These are phyloP conservation scores for Rhizophora mangle DNA, from an alignment of 345 rosid genomes.

Conservation along the genomic window DNA sequence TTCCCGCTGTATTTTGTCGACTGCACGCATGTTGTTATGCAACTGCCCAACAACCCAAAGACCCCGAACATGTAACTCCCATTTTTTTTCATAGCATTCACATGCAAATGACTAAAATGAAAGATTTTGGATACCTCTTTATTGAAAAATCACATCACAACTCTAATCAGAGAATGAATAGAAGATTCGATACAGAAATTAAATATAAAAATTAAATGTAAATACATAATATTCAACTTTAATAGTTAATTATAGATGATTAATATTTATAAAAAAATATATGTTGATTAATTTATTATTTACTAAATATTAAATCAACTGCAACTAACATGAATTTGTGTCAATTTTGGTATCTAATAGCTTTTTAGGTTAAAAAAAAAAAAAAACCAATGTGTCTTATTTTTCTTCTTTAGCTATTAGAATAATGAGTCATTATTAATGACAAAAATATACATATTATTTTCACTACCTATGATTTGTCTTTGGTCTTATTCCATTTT, in stretches of 20 bases:
- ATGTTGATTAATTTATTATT: too few species aligned
- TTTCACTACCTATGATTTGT: too few species aligned
- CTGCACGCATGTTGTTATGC: constrained; percentile 29
- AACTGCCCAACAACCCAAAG: constrained; percentile 31
- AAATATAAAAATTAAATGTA: too few species aligned
- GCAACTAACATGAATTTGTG: too few species aligned
- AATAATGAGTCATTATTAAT: not conserved
- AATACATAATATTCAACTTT: too few species aligned
- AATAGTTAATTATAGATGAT: too few species aligned
- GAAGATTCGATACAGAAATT: not conserved
- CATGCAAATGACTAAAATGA: not conserved
- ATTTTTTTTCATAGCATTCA: constrained; percentile 3
- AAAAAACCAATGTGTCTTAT: not conserved
- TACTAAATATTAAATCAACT: too few species aligned
- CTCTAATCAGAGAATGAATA: constrained; percentile 8
- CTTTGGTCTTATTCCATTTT: constrained; percentile 28
- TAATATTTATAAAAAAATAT: too few species aligned
- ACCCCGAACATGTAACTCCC: not conserved
- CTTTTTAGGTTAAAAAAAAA: too few species aligned
- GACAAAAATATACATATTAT: not conserved
- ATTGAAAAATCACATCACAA: constrained; percentile 7
- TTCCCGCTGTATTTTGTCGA: constrained; percentile 41
- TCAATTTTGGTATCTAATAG: too few species aligned
- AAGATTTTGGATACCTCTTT: not conserved
- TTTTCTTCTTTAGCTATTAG: not conserved